Percentiles rank a stretch among this genome's conserved stretches.
These are phyloP conservation scores for Xylogone sp. DNA, from an alignment of 2,329 filamentous ascomycete species.

Conservation along the genomic window DNA sequence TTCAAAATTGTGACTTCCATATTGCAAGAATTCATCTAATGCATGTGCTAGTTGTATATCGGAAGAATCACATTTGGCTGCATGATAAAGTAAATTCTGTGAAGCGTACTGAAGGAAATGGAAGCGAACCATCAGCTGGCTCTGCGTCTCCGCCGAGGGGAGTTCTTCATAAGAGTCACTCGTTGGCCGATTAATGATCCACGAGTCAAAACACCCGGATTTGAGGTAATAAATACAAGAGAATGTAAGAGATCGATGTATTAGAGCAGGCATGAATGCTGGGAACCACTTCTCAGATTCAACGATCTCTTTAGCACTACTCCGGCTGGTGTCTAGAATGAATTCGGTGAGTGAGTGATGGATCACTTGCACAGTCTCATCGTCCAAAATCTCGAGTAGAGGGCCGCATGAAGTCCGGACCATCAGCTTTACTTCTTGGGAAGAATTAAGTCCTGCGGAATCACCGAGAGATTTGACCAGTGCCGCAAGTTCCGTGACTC, in stretches of 20 bases:
- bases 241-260: conserved; percentile 5
- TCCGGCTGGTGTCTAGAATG: conserved; percentile 24
- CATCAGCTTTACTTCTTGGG: conserved; percentile 29
- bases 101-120: conserved; percentile 5
- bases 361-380: conserved; percentile 40
- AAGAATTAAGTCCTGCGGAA: conserved; percentile 1
- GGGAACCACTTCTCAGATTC: conserved; percentile 5
- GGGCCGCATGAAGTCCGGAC: conserved; percentile 35
- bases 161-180: background rate
- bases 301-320: background rate
- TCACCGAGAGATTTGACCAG: conserved; percentile 18
- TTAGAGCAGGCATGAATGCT: conserved; percentile 1
- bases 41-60: background rate
- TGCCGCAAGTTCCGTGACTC: conserved; percentile 37
- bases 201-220: conserved; percentile 4
- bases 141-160: background rate
- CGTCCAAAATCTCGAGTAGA: conserved; percentile 39
- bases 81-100: conserved; percentile 1
- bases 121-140: background rate
- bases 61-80: background rate
- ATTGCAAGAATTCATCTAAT: conserved; percentile 1
- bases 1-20: conserved; percentile 3
- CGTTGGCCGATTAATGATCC: background rate
- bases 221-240: conserved; percentile 9
- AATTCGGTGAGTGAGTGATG: conserved; percentile 48